Conservation (phyloP, 352 stramenopile species). For the Globisporangium irregulare region DNA sequence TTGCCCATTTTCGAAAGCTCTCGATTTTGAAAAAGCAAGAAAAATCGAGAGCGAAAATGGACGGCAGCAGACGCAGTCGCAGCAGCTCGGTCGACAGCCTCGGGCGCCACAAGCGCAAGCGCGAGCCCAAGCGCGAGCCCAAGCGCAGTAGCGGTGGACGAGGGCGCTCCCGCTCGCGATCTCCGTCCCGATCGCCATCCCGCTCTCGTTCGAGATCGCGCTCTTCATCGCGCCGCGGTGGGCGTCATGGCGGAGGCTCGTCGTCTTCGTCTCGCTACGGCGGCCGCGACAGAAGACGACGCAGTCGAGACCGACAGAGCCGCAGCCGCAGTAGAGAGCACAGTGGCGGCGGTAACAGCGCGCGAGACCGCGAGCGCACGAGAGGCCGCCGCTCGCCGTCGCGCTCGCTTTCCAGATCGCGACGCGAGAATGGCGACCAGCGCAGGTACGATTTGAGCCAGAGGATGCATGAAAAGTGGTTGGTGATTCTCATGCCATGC, state of each 20-base stretch:
- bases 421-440: slow-evolving; percentile 7
- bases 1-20: neutral
- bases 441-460: slow-evolving; percentile 2
- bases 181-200: slow-evolving; percentile 26
- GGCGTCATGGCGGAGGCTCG: neutral
- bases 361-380: slow-evolving; percentile 20
- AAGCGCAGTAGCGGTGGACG: slow-evolving; percentile 14
- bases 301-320: slow-evolving; percentile 29
- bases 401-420: slow-evolving; percentile 21
- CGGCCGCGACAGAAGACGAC: slow-evolving; percentile 9
- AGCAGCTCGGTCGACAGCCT: slow-evolving; percentile 69
- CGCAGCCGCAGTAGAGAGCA: slow-evolving; percentile 26
- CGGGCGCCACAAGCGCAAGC: slow-evolving; percentile 24
- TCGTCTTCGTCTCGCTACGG: slow-evolving; percentile 3
- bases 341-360: slow-evolving; percentile 7
- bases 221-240: slow-evolving; percentile 22
- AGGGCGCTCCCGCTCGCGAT: slow-evolving; percentile 18
- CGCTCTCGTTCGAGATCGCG: slow-evolving; percentile 25
- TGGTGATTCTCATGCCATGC: neutral
- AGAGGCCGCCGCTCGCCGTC: slow-evolving; percentile 19
- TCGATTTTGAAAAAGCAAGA: slow-evolving; percentile 3
- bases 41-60: neutral
- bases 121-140: slow-evolving; percentile 20
- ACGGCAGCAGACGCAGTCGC: slow-evolving; percentile 29
- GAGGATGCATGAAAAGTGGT: neutral